Percentiles rank a stretch among this genome's conserved stretches.
Conservation (phyloP, 768 basidiomycete species). For the Tylopilus vinaceipallidus region DNA sequence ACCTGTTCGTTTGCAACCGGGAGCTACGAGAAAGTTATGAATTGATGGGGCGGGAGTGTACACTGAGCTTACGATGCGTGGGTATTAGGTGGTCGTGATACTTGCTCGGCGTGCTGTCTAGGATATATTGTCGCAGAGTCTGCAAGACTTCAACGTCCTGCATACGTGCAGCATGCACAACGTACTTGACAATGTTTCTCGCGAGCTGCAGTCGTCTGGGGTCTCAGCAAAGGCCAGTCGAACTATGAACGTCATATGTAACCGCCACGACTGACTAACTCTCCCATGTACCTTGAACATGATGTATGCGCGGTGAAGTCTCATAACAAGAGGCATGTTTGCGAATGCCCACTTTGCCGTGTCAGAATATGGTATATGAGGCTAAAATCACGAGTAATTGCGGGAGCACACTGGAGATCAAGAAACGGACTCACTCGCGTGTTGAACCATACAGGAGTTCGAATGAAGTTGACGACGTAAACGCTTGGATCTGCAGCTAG, state of each 20-base stretch:
- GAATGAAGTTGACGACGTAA: constrained; percentile 53
- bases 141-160: constrained; percentile 17
- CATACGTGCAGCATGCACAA: neutral
- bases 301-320: constrained; percentile 48
- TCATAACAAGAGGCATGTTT: constrained; percentile 50
- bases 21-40: constrained; percentile 33
- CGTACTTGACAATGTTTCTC: constrained; percentile 16
- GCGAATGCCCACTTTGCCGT: constrained; percentile 51
- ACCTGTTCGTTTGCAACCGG: constrained; percentile 57
- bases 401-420: neutral
- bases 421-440: constrained; percentile 45
- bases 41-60: neutral
- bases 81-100: constrained; percentile 49
- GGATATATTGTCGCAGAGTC: constrained; percentile 46
- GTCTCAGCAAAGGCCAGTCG: constrained; percentile 16
- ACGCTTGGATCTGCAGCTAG: constrained; percentile 52
- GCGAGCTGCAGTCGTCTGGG: constrained; percentile 6
- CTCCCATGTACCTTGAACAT: constrained; percentile 41
- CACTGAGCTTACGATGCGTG: constrained; percentile 41
- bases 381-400: constrained; percentile 32
- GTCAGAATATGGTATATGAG: constrained; percentile 39
- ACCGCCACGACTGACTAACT: neutral
- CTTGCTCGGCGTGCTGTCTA: constrained; percentile 46
- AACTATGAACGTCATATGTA: constrained; percentile 10
- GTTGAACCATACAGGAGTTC: constrained; percentile 62